Conservation (phyloP, 352 stramenopile species). For the Elongisporangium undulatum region DNA sequence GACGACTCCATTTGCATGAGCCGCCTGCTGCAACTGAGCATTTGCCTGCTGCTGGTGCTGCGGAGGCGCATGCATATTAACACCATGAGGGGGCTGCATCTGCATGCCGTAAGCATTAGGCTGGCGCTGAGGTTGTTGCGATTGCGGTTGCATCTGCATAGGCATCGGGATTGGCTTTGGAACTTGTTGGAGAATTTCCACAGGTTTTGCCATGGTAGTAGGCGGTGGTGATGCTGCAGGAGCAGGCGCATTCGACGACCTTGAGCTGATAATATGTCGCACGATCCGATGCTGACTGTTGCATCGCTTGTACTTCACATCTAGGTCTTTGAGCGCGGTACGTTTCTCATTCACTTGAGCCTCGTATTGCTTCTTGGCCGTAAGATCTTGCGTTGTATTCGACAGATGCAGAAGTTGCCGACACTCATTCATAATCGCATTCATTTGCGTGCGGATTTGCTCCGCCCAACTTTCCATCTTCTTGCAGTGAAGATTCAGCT, state of each 20-base stretch:
- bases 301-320: conserved; percentile 80
- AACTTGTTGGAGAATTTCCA: conserved; percentile 11
- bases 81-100: neutral
- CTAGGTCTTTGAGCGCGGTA: conserved; percentile 61
- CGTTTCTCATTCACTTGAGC: conserved; percentile 68
- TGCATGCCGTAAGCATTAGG: conserved; percentile 1
- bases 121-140: conserved; percentile 19
- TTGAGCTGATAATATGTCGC: conserved; percentile 66
- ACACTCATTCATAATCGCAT: conserved; percentile 80
- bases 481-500: conserved; percentile 74
- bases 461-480: conserved; percentile 81
- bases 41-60: neutral
- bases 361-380: conserved; percentile 59
- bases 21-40: neutral
- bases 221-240: neutral
- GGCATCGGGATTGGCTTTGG: conserved; percentile 45
- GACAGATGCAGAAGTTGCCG: conserved; percentile 70
- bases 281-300: conserved; percentile 76
- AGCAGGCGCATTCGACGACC: conserved; percentile 13
- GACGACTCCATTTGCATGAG: conserved; percentile 1
- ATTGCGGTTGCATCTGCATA: conserved; percentile 19
- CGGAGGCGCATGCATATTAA: neutral
- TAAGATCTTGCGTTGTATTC: conserved; percentile 66
- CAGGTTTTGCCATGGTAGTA: neutral
- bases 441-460: conserved; percentile 74